Conservation (phyloP, 2,329 filamentous ascomycete species). For the Thelonectria blattea region DNA sequence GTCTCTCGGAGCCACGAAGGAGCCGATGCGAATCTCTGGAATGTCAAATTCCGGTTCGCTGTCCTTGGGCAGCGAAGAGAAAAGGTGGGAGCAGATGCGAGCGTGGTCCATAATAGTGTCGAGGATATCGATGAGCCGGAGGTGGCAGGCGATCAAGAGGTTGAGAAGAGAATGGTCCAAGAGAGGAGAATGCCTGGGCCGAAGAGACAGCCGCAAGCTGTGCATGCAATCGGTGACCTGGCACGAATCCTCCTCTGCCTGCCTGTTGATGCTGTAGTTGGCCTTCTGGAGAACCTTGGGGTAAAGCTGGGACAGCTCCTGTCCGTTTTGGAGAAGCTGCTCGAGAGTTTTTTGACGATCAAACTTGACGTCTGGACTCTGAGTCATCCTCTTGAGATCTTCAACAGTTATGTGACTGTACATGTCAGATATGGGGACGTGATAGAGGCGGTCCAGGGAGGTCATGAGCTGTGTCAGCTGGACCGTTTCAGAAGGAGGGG, state of each 20-base stretch:
- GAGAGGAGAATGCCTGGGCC: conserved; percentile 9
- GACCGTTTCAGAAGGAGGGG: conserved; percentile 9
- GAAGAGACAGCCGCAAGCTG: conserved; percentile 21
- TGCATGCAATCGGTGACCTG: conserved; percentile 45
- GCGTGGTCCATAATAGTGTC: conserved; percentile 42
- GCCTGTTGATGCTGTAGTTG: background rate
- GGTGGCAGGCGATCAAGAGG: conserved; percentile 47
- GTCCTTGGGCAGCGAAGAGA: conserved; percentile 34
- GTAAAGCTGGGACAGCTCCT: conserved; percentile 46
- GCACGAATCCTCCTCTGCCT: conserved; percentile 32
- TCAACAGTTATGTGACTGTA: conserved; percentile 33
- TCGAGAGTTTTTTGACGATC: conserved; percentile 41
- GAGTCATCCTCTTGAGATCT: conserved; percentile 32
- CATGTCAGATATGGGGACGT: conserved; percentile 13
- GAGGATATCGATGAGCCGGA: conserved; percentile 46
- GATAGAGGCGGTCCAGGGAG: conserved; percentile 32
- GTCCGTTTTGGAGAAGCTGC: conserved; percentile 42
- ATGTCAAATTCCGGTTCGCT: conserved; percentile 44
- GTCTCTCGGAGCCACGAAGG: conserved; percentile 43
- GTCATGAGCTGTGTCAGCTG: conserved; percentile 32
- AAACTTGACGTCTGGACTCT: conserved; percentile 33
- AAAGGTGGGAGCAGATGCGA: conserved; percentile 42
- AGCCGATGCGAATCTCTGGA: conserved; percentile 49
- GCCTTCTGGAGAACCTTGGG: conserved; percentile 36
- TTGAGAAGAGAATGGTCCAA: conserved; percentile 46